Conservation (phyloP, 345 rosid species). For the Sisymbrium altissimum region DNA sequence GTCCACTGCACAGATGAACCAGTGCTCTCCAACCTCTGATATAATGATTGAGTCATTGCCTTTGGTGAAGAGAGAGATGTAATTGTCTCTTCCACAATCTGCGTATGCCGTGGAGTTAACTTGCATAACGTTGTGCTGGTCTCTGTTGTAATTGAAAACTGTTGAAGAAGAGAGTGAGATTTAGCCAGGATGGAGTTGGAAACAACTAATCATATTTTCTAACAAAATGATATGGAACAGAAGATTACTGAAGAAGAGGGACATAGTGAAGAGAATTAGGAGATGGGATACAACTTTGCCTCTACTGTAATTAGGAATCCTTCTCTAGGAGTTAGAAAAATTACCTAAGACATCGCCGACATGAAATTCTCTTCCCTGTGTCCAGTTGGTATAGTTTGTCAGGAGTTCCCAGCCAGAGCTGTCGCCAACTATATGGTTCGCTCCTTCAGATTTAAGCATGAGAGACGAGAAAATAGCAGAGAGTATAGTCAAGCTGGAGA, state of each 20-base stretch:
- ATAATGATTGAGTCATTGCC: conserved; percentile 34
- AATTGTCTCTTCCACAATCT: conserved; percentile 30
- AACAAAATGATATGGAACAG: neutral
- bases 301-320: neutral
- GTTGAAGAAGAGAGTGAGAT: conserved; percentile 15
- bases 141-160: conserved; percentile 38
- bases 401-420: conserved; percentile 36
- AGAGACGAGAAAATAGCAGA: conserved; percentile 3
- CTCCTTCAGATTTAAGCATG: conserved; percentile 25
- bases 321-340: neutral
- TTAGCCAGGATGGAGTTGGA: neutral
- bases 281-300: neutral
- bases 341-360: conserved; percentile 40
- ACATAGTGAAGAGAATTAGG: neutral
- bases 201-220: neutral
- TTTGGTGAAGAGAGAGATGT: conserved; percentile 30
- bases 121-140: conserved; percentile 40
- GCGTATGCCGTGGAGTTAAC: conserved; percentile 43
- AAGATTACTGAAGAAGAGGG: neutral
- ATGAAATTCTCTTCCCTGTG: conserved; percentile 40
- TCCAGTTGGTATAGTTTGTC: conserved; percentile 38
- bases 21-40: conserved; percentile 26
- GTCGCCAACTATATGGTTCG: conserved; percentile 33
- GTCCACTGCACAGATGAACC: conserved; percentile 33
- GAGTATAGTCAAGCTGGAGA: conserved; percentile 12